Evolutionary conservation across 495 filamentous ascomycete species (phyloP).

Genomic region (Trichoderma asperelloides): DNA sequence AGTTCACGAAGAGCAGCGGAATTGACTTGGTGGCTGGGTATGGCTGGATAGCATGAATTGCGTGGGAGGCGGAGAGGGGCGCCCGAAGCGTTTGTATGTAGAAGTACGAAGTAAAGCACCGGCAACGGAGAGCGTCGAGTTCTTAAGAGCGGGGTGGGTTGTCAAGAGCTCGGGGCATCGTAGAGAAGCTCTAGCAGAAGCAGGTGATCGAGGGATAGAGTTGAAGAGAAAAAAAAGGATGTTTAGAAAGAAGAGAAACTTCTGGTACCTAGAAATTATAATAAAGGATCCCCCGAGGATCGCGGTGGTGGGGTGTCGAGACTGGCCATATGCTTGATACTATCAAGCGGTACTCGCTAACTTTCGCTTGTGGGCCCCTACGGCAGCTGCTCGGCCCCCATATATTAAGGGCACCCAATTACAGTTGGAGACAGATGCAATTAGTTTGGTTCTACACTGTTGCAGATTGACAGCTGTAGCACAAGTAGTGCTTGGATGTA

Average conservation of each 20-base stretch:
- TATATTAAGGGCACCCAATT: too few species aligned
- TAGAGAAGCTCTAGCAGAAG: not conserved
- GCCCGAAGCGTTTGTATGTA: not conserved
- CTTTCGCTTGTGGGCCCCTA: too few species aligned
- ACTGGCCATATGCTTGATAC: not conserved
- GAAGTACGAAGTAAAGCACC: too few species aligned
- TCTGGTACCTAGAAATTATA: not conserved
- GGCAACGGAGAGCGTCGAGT: not conserved
- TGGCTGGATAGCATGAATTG: not conserved
- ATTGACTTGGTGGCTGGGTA: not conserved
- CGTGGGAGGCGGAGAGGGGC: constrained; percentile 1
- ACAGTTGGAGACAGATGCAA: too few species aligned
- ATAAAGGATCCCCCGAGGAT: not conserved
- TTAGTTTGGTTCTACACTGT: too few species aligned
- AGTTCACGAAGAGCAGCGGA: not conserved
- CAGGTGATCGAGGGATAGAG: not conserved
- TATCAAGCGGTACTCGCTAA: not conserved
- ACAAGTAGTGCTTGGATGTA: too few species aligned
- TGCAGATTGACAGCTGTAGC: too few species aligned
- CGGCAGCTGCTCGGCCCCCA: too few species aligned
- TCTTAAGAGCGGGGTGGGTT: not conserved
- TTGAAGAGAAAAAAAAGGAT: not conserved
- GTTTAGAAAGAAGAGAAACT: not conserved
- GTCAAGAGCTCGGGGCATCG: not conserved
- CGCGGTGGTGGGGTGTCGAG: constrained; percentile 7